A percentile compares a stretch with the other conserved stretches of the same genome.
Conservation (phyloP, 495 filamentous ascomycete species). For the Cenococcum geophilum region DNA sequence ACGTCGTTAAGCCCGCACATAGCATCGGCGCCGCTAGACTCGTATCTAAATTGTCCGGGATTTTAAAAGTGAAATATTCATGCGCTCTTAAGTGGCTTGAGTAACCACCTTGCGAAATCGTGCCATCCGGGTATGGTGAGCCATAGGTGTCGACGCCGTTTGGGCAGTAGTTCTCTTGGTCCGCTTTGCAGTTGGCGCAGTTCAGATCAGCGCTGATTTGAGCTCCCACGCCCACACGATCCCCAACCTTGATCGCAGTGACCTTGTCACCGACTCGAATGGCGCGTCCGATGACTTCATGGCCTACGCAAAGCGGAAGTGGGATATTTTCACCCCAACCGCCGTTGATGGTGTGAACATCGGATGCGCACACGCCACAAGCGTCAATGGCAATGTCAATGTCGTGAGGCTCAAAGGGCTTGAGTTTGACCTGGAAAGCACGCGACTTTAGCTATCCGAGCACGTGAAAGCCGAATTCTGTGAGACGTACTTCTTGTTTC, state of each 20-base stretch:
- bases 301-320: conserved; percentile 66
- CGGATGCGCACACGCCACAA: conserved; percentile 75
- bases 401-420: conserved; percentile 68
- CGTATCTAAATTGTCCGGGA: conserved; percentile 65
- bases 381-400: conserved; percentile 66
- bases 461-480: background rate
- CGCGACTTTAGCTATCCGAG: background rate
- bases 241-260: conserved; percentile 60
- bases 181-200: conserved; percentile 60
- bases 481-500: conserved; percentile 53
- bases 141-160: conserved; percentile 62
- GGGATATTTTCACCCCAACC: conserved; percentile 65
- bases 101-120: conserved; percentile 60
- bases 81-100: conserved; percentile 66
- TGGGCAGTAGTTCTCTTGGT: conserved; percentile 77
- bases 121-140: conserved; percentile 57
- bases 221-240: conserved; percentile 74
- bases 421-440: conserved; percentile 59
- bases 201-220: conserved; percentile 68
- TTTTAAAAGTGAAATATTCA: conserved; percentile 72
- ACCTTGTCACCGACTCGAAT: conserved; percentile 65
- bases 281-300: conserved; percentile 68
- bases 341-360: conserved; percentile 71
- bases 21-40: conserved; percentile 76
- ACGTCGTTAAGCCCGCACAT: conserved; percentile 80